Evolutionary conservation across 768 basidiomycete genomes (phyloP), one percentile per base, ranked within the genome.

Genomic region (Serendipita sp.): DNA sequence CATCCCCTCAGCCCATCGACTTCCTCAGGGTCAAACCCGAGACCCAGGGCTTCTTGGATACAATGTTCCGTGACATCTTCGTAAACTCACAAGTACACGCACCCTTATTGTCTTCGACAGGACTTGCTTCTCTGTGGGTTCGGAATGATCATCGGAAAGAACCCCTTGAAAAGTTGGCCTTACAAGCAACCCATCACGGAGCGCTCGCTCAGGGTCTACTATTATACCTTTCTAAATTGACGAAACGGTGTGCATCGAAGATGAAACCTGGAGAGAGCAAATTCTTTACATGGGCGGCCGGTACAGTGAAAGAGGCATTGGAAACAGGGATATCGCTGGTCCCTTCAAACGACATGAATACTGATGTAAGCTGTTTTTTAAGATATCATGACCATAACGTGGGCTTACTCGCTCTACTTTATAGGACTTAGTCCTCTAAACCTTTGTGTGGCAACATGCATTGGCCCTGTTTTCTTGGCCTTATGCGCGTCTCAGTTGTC

Each of bases 1-100:
- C 36, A 3, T 23, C 3, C 3, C 52, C 16, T 64, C 70, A 95
- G 92, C 89, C 94, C 16, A 79, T 98, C 52, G 89, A 95, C 71
- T 97, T 98, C 71, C 86, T 84, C 0, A 66, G 76, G 0, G 79
- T 95, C 58, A 86, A 89, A 67, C 73, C 82, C 3, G 80, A 80
- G 65, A 82, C 88, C 3, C 76, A 71, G 1, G 73, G 72, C 15
- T 98, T 97, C 74, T 76, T 98, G 47, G 76, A 76, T 65, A 83
- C 85, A 65, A 75, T 97, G 63, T 76, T 97, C 66, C 73, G 78
- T 5, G 79, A 86, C 63, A 72, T 90, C 18, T 82, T 96, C 69
- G 73, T 90, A 65, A 83, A 81, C 63, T 88, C 85, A 46, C 95
- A 98, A 73, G 78, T 81, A 0, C 70, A 82, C 0, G 85, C 86